Conservation (phyloP, 805 yeast species). For the Diddensiella transvaalensis region DNA sequence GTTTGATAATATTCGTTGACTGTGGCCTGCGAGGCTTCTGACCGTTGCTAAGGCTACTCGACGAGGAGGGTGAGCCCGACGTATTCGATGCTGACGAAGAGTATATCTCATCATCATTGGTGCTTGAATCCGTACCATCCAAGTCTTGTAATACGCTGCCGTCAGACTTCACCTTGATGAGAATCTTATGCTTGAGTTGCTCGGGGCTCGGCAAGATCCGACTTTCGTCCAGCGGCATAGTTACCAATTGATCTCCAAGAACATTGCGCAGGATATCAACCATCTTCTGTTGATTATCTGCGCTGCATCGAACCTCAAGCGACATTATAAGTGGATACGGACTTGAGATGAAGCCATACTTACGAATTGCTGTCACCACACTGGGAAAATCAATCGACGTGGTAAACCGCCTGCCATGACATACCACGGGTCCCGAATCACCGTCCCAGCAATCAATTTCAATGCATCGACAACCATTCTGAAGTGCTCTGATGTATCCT, state of each 20-base stretch:
- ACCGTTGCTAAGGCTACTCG: background rate
- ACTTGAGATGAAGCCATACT: slow-evolving; percentile 84
- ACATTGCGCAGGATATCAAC: slow-evolving; percentile 49
- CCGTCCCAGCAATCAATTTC: slow-evolving; percentile 97
- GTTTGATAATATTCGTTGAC: slow-evolving; percentile 31
- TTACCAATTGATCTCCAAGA: slow-evolving; percentile 57
- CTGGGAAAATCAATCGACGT: slow-evolving; percentile 63
- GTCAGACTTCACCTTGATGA: slow-evolving; percentile 71
- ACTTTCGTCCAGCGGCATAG: slow-evolving; percentile 34
- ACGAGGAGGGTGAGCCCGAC: background rate
- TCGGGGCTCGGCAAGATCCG: slow-evolving; percentile 64
- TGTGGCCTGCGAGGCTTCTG: background rate
- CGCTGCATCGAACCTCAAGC: slow-evolving; percentile 76
- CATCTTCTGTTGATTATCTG: slow-evolving; percentile 61
- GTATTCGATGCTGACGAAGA: background rate
- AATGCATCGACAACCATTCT: slow-evolving; percentile 90
- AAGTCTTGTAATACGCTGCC: background rate
- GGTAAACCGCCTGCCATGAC: slow-evolving; percentile 86
- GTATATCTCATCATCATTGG: slow-evolving; percentile 12
- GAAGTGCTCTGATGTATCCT: slow-evolving; percentile 80
- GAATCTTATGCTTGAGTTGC: slow-evolving; percentile 62
- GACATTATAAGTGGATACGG: slow-evolving; percentile 85
- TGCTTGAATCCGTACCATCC: slow-evolving; percentile 34
- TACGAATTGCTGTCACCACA: slow-evolving; percentile 69
- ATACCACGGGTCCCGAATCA: slow-evolving; percentile 74